phyloP scores from a whole-genome alignment of 23 red algal genomes.

The Pyropia haitanensis region DNA sequence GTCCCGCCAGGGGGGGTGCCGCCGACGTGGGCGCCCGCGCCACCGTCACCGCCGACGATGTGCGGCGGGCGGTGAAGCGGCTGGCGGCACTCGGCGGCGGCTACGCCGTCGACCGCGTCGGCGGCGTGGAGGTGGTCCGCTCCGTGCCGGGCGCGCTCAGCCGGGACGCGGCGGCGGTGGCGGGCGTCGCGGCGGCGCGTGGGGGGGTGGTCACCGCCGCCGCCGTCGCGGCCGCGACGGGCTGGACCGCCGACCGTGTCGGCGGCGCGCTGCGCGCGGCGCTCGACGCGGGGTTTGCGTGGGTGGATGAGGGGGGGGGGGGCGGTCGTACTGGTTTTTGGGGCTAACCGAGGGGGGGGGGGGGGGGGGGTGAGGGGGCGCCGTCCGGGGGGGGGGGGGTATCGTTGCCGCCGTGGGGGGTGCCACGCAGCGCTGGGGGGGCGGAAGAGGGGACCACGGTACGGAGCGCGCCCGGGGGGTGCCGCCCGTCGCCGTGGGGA shows the following conservation, averaged over 20 bases:
- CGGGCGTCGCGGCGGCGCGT: conserved; percentile 9
- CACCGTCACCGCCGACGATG: conserved; percentile 44
- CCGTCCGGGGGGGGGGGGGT: no score
- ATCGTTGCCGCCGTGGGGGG: no score
- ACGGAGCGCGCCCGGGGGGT: no score
- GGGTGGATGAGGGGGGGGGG: conserved; percentile 50
- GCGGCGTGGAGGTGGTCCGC: conserved; percentile 30
- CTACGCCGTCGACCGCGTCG: conserved; percentile 42
- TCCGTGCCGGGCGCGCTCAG: conserved; percentile 69
- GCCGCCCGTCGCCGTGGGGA: no score
- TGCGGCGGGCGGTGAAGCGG: conserved; percentile 54
- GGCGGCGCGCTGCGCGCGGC: conserved; percentile 30
- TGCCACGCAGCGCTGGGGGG: no score
- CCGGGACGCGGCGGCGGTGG: conserved; percentile 41
- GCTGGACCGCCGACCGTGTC: conserved; percentile 47
- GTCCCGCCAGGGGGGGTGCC: background rate
- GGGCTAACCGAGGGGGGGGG: conserved; percentile 6
- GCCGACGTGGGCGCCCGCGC: background rate
- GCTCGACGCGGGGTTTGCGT: conserved; percentile 54
- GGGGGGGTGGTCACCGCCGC: conserved; percentile 24
- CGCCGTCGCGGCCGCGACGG: conserved; percentile 3
- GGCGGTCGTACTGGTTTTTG: conserved; percentile 72
- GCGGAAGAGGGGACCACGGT: no score
- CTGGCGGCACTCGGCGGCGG: conserved; percentile 46
- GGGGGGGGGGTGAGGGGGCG: no score